Evolutionary conservation across 2,329 filamentous ascomycete species (phyloP).

Genomic region (Ascosphaera apis): DNA sequence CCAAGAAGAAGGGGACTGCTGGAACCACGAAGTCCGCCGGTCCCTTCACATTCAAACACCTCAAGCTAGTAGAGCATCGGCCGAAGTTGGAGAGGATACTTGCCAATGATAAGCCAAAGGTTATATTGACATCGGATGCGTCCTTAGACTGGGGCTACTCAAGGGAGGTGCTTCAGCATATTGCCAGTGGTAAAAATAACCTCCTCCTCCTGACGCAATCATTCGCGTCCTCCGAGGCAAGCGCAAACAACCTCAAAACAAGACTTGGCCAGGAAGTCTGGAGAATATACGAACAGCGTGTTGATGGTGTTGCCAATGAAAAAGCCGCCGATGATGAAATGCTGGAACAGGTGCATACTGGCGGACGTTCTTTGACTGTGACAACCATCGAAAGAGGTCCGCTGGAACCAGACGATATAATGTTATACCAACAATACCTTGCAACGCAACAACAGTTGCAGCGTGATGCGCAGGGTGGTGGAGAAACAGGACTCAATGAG

Average conservation of each 20-base stretch:
- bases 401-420: conserved; percentile 52
- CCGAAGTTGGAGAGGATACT: conserved; percentile 54
- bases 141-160: conserved; percentile 93
- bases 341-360: conserved; percentile 43
- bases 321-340: conserved; percentile 30
- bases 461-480: conserved; percentile 50
- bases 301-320: conserved; percentile 39
- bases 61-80: conserved; percentile 62
- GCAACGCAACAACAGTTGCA: conserved; percentile 73
- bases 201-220: conserved; percentile 72
- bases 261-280: conserved; percentile 56
- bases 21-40: conserved; percentile 26
- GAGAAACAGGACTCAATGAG: conserved; percentile 46
- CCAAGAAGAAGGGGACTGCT: conserved; percentile 17
- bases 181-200: conserved; percentile 59
- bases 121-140: conserved; percentile 77
- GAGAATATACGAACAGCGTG: conserved; percentile 51
- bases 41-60: conserved; percentile 74
- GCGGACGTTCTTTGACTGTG: conserved; percentile 38
- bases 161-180: conserved; percentile 47
- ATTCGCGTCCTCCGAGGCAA: conserved; percentile 11
- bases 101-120: conserved; percentile 30
- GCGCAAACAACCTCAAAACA: conserved; percentile 14
- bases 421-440: conserved; percentile 75
- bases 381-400: conserved; percentile 38